These are phyloP conservation scores for Dothideomycetes sp. DNA, from an alignment of 2,329 filamentous ascomycete genomes.

Conservation along the genomic window DNA sequence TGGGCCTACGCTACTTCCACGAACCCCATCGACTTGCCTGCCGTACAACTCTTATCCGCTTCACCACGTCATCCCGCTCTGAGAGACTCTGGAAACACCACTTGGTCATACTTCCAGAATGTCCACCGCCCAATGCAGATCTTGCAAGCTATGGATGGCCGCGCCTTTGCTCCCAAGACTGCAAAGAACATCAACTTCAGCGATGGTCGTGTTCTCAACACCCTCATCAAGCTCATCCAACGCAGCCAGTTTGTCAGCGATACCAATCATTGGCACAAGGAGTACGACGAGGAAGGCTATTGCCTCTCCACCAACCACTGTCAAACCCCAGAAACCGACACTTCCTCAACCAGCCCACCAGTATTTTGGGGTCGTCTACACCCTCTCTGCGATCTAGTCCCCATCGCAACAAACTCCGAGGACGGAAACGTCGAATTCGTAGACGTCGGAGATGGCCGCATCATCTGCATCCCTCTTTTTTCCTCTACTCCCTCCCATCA, in stretches of 20 bases:
- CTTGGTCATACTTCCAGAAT: conserved; percentile 17
- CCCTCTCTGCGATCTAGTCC: conserved; percentile 9
- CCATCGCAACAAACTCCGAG: background rate
- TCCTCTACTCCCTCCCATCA: background rate
- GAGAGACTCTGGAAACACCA: background rate
- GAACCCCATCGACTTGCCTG: conserved; percentile 12
- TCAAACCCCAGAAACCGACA: background rate
- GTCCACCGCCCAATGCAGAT: conserved; percentile 15
- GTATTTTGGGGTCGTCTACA: background rate
- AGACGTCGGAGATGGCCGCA: conserved; percentile 1
- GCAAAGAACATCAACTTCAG: conserved; percentile 14
- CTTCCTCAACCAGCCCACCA: background rate
- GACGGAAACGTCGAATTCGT: conserved; percentile 12
- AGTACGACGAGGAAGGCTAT: conserved; percentile 9
- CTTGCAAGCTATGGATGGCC: conserved; percentile 15
- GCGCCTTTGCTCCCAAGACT: conserved; percentile 2
- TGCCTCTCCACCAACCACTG: conserved; percentile 2
- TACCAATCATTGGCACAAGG: background rate
- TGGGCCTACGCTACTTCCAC: background rate
- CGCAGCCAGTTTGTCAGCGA: background rate
- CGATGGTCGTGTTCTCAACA: conserved; percentile 19
- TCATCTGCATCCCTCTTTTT: conserved; percentile 2
- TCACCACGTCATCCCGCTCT: background rate
- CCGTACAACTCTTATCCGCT: conserved; percentile 5
- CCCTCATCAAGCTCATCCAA: conserved; percentile 13